Conservation (phyloP, 176 grass and related monocot genomes). For the Musa schizocarpa region DNA sequence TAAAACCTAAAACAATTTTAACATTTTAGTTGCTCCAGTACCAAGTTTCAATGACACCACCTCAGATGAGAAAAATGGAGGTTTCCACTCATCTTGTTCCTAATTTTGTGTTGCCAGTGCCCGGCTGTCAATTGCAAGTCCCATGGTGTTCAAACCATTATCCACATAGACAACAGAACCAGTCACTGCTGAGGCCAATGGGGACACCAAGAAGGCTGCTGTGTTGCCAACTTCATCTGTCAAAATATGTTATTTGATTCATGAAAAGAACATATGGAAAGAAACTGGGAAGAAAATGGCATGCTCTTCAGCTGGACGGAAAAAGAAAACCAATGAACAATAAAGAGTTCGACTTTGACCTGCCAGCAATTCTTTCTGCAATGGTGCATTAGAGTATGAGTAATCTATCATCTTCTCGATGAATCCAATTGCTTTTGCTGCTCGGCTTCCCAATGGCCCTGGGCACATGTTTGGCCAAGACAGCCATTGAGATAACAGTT, state of each 20-base stretch:
- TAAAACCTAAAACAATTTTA: too few species aligned
- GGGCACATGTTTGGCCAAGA: background rate
- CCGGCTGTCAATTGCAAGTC: constrained; percentile 51
- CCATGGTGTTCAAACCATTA: constrained; percentile 79
- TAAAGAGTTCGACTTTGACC: constrained; percentile 19
- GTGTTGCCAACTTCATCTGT: constrained; percentile 77
- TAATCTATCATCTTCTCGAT: constrained; percentile 88
- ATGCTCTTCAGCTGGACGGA: background rate
- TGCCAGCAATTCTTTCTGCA: constrained; percentile 79
- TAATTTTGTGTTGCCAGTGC: constrained; percentile 26
- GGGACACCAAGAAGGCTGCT: constrained; percentile 63
- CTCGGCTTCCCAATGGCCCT: constrained; percentile 80
- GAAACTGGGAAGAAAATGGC: background rate
- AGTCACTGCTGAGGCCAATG: constrained; percentile 71
- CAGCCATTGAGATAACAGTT: too few species aligned
- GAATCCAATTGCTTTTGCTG: constrained; percentile 86
- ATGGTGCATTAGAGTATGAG: constrained; percentile 64
- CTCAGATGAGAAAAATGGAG: background rate
- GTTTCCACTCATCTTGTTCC: background rate
- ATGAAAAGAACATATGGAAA: background rate
- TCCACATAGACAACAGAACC: constrained; percentile 80
- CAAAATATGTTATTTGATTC: background rate
- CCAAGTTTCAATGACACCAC: too few species aligned
- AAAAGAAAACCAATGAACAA: background rate
- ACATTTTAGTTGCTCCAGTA: too few species aligned